A percentile compares a stretch with the other conserved stretches of the same genome.
Conservation (phyloP, 1,284 basidiomycete genomes). For the Leucoagaricus sp. region DNA sequence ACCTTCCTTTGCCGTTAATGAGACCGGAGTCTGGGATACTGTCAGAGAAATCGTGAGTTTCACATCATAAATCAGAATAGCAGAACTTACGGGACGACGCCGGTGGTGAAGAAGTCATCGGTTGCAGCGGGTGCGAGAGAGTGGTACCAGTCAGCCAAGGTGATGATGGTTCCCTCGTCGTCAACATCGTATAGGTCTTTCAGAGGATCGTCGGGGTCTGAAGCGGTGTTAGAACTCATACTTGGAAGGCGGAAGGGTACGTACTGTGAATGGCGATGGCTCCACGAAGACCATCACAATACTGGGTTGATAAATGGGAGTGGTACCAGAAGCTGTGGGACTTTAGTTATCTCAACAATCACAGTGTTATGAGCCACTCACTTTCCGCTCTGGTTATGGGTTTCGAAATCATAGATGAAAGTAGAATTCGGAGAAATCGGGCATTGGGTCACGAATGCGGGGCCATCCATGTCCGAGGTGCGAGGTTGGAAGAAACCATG, state of each 20-base stretch:
- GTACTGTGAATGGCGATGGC: constrained; percentile 17
- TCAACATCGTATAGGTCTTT: constrained; percentile 37
- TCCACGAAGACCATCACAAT: constrained; percentile 43
- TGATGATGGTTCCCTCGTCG: constrained; percentile 38
- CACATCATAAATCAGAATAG: not conserved
- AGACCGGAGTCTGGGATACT: constrained; percentile 33
- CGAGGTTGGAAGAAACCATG: constrained; percentile 35
- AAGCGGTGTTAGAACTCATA: not conserved
- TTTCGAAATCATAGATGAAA: constrained; percentile 35
- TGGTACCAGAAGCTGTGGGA: constrained; percentile 36
- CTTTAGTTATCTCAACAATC: not conserved
- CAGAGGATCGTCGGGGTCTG: constrained; percentile 32
- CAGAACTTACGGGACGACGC: constrained; percentile 7
- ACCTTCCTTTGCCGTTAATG: constrained; percentile 44
- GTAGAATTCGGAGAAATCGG: constrained; percentile 33
- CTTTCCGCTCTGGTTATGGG: constrained; percentile 40
- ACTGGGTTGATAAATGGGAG: constrained; percentile 43
- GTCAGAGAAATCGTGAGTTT: not conserved
- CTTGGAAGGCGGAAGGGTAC: constrained; percentile 4
- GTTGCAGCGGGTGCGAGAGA: constrained; percentile 3
- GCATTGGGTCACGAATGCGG: constrained; percentile 42
- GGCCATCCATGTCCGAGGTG: constrained; percentile 39
- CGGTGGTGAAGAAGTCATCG: constrained; percentile 26
- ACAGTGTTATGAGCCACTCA: not conserved
- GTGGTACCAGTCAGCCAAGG: constrained; percentile 42